Conservation (phyloP, 164 flowering plant species). For the Santalum album region DNA sequence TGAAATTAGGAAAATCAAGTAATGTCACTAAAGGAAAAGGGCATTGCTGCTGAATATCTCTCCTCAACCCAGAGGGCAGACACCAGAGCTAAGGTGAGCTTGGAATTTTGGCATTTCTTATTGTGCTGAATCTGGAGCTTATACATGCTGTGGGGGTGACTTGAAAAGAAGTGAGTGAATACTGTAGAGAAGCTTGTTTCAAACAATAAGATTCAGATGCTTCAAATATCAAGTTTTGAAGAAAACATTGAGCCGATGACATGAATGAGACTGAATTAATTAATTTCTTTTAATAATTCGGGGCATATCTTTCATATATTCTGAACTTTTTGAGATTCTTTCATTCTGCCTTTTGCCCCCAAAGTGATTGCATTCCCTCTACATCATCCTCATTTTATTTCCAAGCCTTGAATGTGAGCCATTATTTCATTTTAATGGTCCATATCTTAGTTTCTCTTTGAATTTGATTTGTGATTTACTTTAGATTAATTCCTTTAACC, state of each 20-base stretch:
- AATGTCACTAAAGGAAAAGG: constrained; percentile 65
- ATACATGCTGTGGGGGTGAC: background rate
- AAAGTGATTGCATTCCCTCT: too few species aligned
- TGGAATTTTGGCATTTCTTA: background rate
- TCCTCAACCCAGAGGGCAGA: constrained; percentile 58
- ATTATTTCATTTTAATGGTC: background rate
- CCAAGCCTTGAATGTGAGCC: background rate
- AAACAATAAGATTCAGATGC: too few species aligned
- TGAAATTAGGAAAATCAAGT: constrained; percentile 84
- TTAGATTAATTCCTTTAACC: too few species aligned
- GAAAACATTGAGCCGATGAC: too few species aligned
- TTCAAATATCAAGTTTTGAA: too few species aligned
- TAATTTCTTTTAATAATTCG: too few species aligned
- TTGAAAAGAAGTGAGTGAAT: background rate
- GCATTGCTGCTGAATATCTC: constrained; percentile 80
- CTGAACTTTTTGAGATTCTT: background rate
- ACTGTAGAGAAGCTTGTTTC: background rate
- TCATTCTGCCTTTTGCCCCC: background rate
- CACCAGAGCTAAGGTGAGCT: constrained; percentile 58
- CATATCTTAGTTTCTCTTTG: too few species aligned
- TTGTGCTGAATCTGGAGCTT: background rate
- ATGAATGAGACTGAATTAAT: too few species aligned
- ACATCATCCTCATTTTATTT: too few species aligned
- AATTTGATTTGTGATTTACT: too few species aligned
- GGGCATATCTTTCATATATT: background rate